A percentile compares a stretch with the other conserved stretches of the same genome.
Evolutionary conservation across 352 stramenopile species (phyloP).

Genomic region (Globisporangium echinulatum): DNA sequence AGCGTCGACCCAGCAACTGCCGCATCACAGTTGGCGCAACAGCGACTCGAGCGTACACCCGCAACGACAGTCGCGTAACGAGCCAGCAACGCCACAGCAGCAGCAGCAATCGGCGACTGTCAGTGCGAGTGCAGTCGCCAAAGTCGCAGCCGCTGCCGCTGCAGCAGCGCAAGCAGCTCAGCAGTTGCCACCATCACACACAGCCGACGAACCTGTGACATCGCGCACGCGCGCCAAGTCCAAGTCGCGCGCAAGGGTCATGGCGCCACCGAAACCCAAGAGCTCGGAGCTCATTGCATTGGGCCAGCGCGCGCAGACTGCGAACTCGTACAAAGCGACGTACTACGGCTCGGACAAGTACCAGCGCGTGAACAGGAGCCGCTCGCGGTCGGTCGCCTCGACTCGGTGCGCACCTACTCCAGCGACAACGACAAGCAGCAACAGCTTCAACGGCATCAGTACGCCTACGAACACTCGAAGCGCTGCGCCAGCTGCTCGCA

Average conservation of each 20-base stretch:
- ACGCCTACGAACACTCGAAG: too few relatives aligned
- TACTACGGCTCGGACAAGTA: conserved; percentile 27
- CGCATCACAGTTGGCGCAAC: background rate
- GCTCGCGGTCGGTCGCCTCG: conserved; percentile 22
- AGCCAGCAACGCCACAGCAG: background rate
- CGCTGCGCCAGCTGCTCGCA: background rate
- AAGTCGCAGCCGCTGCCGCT: background rate
- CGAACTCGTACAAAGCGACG: conserved; percentile 19
- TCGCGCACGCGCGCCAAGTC: conserved; percentile 56
- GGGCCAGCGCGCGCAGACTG: conserved; percentile 20
- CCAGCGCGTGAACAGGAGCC: conserved; percentile 8
- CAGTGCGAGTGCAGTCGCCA: background rate
- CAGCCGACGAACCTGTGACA: conserved; percentile 10
- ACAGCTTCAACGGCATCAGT: background rate
- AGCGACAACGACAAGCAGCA: conserved; percentile 1
- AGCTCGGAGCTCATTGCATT: conserved; percentile 47
- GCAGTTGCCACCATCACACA: background rate
- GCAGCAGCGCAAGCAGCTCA: background rate
- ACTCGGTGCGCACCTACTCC: background rate
- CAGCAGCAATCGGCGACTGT: background rate
- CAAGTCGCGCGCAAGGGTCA: conserved; percentile 35
- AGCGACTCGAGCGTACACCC: background rate
- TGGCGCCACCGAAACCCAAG: conserved; percentile 15
- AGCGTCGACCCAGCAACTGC: background rate
- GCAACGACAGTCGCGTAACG: background rate